phyloP scores from a whole-genome alignment of 78 protist genomes.

The Dictyostelium firmibasis region DNA sequence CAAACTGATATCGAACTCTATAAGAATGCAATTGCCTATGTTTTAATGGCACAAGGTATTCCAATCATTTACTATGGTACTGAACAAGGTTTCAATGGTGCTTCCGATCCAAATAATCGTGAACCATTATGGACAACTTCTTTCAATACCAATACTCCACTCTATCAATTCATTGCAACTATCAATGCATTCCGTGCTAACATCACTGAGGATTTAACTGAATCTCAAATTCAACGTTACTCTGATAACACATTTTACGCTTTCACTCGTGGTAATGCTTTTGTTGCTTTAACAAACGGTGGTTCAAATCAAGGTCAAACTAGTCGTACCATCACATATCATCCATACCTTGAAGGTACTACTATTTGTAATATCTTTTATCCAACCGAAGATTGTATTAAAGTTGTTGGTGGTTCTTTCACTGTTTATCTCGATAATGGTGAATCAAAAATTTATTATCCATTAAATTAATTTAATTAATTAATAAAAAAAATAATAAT shows the following conservation, averaged over 20 bases:
- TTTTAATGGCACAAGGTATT: slow-evolving; percentile 72
- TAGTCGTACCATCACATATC: slow-evolving; percentile 52
- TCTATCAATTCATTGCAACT: slow-evolving; percentile 56
- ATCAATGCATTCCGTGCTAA: neutral
- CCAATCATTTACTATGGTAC: slow-evolving; percentile 96
- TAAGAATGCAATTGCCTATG: slow-evolving; percentile 85
- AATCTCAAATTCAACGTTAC: slow-evolving; percentile 69
- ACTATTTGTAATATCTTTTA: slow-evolving; percentile 75
- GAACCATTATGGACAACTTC: slow-evolving; percentile 90
- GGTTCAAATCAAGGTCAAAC: slow-evolving; percentile 73
- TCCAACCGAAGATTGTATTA: slow-evolving; percentile 71
- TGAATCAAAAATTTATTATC: slow-evolving; percentile 79
- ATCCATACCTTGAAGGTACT: slow-evolving; percentile 67
- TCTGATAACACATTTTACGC: slow-evolving; percentile 82
- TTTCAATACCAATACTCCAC: slow-evolving; percentile 33
- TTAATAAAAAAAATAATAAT: neutral
- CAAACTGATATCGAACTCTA: slow-evolving; percentile 71
- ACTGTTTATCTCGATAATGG: slow-evolving; percentile 57
- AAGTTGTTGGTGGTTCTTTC: slow-evolving; percentile 48
- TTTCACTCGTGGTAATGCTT: slow-evolving; percentile 82
- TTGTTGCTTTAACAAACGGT: slow-evolving; percentile 89
- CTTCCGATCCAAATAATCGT: slow-evolving; percentile 88
- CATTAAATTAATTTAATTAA: neutral
- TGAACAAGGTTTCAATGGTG: slow-evolving; percentile 91
- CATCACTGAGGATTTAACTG: neutral